phyloP scores from a whole-genome alignment of 768 basidiomycete species.

The Chalciporus sphaerocephalus region DNA sequence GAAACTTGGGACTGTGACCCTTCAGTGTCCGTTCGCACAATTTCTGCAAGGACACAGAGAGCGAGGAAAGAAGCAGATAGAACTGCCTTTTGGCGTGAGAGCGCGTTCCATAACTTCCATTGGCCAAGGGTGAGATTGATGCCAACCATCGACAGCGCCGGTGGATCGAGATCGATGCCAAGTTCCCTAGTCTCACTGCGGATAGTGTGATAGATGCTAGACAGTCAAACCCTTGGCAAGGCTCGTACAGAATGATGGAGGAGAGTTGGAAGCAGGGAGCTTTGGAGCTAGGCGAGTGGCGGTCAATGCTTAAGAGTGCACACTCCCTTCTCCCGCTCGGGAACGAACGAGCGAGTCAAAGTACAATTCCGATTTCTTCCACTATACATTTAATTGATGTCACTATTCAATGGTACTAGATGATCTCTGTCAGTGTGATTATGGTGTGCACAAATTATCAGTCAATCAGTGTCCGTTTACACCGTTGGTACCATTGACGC shows the following conservation, averaged over 20 bases:
- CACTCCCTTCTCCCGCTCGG: no score
- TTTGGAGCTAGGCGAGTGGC: neutral
- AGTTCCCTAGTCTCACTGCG: neutral
- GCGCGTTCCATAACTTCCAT: neutral
- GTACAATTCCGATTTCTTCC: no score
- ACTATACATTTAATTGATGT: no score
- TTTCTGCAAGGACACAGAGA: slow-evolving; percentile 15
- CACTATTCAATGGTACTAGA: neutral
- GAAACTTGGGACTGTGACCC: neutral
- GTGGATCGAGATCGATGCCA: no score
- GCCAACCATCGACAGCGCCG: no score
- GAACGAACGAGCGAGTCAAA: no score
- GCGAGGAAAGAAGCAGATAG: slow-evolving; percentile 11
- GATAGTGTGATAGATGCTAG: neutral
- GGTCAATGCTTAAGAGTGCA: no score
- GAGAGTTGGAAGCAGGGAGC: neutral
- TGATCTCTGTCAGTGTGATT: neutral
- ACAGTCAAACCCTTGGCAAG: neutral
- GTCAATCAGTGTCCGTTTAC: slow-evolving; percentile 7
- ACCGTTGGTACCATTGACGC: slow-evolving; percentile 17
- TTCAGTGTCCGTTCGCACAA: neutral
- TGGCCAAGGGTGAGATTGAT: neutral
- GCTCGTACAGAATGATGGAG: neutral
- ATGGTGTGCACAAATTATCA: neutral
- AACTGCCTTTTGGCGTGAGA: neutral